phyloP scores from a whole-genome alignment of 176 grass and related monocot species.

The Phoenix roebelenii region DNA sequence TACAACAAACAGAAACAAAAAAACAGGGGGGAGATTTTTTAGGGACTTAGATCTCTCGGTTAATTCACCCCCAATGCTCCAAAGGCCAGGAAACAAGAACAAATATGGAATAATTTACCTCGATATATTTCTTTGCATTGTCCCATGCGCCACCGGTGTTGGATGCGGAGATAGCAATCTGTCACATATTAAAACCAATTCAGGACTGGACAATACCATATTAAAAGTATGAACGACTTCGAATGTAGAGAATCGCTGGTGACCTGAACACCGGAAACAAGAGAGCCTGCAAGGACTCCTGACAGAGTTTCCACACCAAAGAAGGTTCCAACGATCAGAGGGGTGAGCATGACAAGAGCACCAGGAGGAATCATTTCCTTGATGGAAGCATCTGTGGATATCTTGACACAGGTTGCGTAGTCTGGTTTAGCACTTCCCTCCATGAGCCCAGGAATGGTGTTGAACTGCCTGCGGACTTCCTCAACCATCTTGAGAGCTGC shows the following conservation, averaged over 20 bases:
- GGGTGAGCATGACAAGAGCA: slow-evolving; percentile 84
- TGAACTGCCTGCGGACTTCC: slow-evolving; percentile 87
- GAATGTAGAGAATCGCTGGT: neutral
- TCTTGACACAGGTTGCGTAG: slow-evolving; percentile 90
- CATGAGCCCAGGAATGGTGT: slow-evolving; percentile 73
- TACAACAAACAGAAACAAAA: slow-evolving; percentile 17
- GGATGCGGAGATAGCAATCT: slow-evolving; percentile 97
- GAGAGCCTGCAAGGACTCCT: slow-evolving; percentile 79
- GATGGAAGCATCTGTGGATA: slow-evolving; percentile 91
- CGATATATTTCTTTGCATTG: slow-evolving; percentile 90
- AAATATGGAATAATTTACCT: slow-evolving; percentile 35
- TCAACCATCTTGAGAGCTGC: slow-evolving; percentile 94
- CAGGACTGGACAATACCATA: neutral
- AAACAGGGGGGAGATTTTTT: neutral
- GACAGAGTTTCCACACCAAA: slow-evolving; percentile 91
- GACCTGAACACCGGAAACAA: slow-evolving; percentile 92
- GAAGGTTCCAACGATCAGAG: slow-evolving; percentile 67
- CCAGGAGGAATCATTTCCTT: slow-evolving; percentile 93
- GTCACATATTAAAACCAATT: neutral
- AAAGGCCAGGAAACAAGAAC: too few relatives aligned
- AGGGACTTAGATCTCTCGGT: too few relatives aligned
- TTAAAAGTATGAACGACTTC: neutral
- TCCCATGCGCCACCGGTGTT: slow-evolving; percentile 96
- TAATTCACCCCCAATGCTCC: too few relatives aligned
- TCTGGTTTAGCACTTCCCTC: slow-evolving; percentile 81